Percentiles rank a stretch among this genome's conserved stretches.
phyloP scores from a whole-genome alignment of 768 basidiomycete species.

The Dendrothele bispora region DNA sequence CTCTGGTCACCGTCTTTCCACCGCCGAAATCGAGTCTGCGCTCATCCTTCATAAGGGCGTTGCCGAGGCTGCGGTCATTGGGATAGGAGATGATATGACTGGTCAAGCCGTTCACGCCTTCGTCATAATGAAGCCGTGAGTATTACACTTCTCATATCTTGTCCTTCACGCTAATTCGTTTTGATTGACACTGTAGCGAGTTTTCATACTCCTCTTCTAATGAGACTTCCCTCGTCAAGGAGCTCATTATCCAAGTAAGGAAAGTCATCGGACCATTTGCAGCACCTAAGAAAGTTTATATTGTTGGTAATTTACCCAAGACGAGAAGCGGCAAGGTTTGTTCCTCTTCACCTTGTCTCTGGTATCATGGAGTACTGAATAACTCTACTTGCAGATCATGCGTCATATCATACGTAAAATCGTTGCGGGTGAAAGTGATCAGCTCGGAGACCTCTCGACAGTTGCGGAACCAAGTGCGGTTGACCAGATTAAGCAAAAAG shows the following conservation, averaged over 20 bases:
- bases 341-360: constrained; percentile 10
- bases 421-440: constrained; percentile 90
- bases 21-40: constrained; percentile 97
- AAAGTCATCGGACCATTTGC: constrained; percentile 99
- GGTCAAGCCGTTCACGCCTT: constrained; percentile 95
- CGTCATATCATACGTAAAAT: constrained; percentile 96
- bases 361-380: too few species aligned
- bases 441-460: constrained; percentile 93
- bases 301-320: constrained; percentile 88
- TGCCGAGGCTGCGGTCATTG: constrained; percentile 94
- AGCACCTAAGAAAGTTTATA: constrained; percentile 88
- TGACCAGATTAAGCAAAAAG: constrained; percentile 81
- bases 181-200: constrained; percentile 49
- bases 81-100: constrained; percentile 82
- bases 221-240: constrained; percentile 74
- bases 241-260: constrained; percentile 93
- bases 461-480: constrained; percentile 87
- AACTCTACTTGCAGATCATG: constrained; percentile 78
- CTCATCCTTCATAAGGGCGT: constrained; percentile 94
- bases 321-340: constrained; percentile 90
- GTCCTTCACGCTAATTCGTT: constrained; percentile 1
- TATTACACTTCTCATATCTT: too few species aligned
- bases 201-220: constrained; percentile 74
- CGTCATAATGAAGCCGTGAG: constrained; percentile 91
- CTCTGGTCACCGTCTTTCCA: constrained; percentile 94